phyloP scores from a whole-genome alignment of 208 protist genomes.

The Acanthamoeba royreba region DNA sequence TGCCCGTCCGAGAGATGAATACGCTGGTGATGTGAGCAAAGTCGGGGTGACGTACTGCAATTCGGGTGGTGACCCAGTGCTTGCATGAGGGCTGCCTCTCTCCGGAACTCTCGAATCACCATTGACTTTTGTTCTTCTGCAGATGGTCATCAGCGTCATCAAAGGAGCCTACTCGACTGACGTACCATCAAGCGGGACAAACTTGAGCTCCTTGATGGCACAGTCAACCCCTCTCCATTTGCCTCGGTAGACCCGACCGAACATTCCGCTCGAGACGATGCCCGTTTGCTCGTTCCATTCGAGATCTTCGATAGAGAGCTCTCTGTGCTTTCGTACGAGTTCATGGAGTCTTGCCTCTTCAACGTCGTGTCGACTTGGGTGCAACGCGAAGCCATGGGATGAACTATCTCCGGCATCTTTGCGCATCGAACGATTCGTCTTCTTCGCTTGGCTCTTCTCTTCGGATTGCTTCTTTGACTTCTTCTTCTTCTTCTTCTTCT shows the following conservation, averaged over 20 bases:
- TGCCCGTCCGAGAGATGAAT: too few species aligned
- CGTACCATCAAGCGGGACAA: background rate
- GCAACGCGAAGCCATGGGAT: background rate
- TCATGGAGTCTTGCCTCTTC: background rate
- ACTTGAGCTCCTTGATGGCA: conserved; percentile 14
- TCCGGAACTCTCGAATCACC: background rate
- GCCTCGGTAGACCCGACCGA: background rate
- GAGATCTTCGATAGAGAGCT: background rate
- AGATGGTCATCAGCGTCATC: background rate
- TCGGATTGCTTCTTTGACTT: background rate
- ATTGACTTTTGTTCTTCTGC: background rate
- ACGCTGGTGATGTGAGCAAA: too few species aligned
- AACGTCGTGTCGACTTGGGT: background rate
- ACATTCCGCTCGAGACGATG: background rate
- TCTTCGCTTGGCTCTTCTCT: background rate
- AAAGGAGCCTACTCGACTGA: background rate
- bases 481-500: too few species aligned
- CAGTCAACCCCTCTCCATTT: conserved; percentile 16
- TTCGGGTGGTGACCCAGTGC: background rate
- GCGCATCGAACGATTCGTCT: too few species aligned
- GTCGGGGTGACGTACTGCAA: background rate
- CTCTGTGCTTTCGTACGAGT: background rate
- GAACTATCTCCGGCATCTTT: too few species aligned
- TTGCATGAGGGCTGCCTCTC: background rate
- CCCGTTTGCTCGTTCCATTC: background rate